phyloP scores from a whole-genome alignment of 345 rosid species.

The Salix purpurea region DNA sequence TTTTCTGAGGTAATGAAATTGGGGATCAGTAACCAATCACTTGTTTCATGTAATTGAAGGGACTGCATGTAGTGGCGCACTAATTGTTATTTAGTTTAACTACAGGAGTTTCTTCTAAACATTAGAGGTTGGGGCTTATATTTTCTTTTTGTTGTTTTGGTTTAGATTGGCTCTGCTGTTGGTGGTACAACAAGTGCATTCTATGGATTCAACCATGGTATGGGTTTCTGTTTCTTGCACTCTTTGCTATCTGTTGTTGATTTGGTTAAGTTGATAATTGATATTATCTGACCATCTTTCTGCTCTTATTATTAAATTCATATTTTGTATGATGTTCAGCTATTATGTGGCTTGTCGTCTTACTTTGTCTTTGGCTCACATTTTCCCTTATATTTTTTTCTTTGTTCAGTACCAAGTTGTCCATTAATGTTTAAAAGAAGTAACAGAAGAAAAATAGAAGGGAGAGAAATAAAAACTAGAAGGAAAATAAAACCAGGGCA shows the following conservation, averaged over 20 bases:
- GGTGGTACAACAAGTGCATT: conserved; percentile 78
- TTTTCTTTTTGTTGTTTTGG: not conserved
- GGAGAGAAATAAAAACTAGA: not conserved
- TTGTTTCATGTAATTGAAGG: not conserved
- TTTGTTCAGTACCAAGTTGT: not conserved
- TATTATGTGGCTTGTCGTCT: not conserved
- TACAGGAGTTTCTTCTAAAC: not conserved
- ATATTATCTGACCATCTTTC: not conserved
- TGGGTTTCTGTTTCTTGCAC: not conserved
- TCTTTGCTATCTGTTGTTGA: conserved; percentile 1
- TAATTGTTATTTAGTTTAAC: not conserved
- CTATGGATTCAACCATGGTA: conserved; percentile 75
- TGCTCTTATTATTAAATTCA: not conserved
- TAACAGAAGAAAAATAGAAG: not conserved
- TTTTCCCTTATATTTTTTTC: not conserved
- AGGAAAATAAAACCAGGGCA: too few relatives aligned
- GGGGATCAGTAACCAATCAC: not conserved
- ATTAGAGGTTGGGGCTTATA: not conserved
- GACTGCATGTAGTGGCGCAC: not conserved
- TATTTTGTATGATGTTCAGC: not conserved
- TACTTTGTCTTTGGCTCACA: not conserved
- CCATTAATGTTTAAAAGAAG: not conserved
- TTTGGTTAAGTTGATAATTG: not conserved
- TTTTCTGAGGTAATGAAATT: not conserved
- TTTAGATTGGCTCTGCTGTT: conserved; percentile 87